These are phyloP conservation scores for Saccharomyces hybrid DNA, from an alignment of 1,139 yeast genomes.

Conservation along the genomic window DNA sequence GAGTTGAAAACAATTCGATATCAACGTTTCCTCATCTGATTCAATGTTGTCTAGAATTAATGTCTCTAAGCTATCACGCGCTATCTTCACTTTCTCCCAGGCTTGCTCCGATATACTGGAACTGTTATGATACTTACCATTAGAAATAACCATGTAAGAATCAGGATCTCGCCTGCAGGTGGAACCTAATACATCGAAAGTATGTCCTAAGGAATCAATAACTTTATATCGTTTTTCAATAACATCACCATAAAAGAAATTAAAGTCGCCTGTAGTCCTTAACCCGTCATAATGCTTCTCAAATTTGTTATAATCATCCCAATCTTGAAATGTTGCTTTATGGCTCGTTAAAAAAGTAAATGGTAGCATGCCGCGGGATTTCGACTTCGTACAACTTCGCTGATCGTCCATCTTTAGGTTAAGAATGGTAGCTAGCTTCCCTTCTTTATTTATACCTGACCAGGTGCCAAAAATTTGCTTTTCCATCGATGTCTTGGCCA, in stretches of 20 bases:
- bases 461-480: slow-evolving; percentile 64
- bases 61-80: slow-evolving; percentile 39
- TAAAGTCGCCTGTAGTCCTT: slow-evolving; percentile 70
- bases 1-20: slow-evolving; percentile 46
- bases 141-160: slow-evolving; percentile 24
- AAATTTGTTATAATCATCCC: slow-evolving; percentile 36
- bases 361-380: slow-evolving; percentile 61
- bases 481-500: slow-evolving; percentile 48
- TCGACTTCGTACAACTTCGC: slow-evolving; percentile 5
- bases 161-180: slow-evolving; percentile 17
- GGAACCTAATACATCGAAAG: slow-evolving; percentile 45
- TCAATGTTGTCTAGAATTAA: slow-evolving; percentile 30
- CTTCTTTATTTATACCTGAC: slow-evolving; percentile 66
- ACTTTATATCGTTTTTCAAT: slow-evolving; percentile 32
- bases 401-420: slow-evolving; percentile 25
- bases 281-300: slow-evolving; percentile 29
- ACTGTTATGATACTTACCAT: slow-evolving; percentile 30
- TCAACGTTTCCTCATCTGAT: slow-evolving; percentile 37
- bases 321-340: slow-evolving; percentile 36
- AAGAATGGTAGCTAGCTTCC: slow-evolving; percentile 51
- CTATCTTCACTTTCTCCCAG: slow-evolving; percentile 65
- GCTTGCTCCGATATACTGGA: slow-evolving; percentile 50
- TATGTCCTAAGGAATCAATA: slow-evolving; percentile 26
- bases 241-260: slow-evolving; percentile 63
- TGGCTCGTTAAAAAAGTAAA: slow-evolving; percentile 43